phyloP scores from a whole-genome alignment of 192 early-diverging fungal genomes.

The Entomortierella lignicola region DNA sequence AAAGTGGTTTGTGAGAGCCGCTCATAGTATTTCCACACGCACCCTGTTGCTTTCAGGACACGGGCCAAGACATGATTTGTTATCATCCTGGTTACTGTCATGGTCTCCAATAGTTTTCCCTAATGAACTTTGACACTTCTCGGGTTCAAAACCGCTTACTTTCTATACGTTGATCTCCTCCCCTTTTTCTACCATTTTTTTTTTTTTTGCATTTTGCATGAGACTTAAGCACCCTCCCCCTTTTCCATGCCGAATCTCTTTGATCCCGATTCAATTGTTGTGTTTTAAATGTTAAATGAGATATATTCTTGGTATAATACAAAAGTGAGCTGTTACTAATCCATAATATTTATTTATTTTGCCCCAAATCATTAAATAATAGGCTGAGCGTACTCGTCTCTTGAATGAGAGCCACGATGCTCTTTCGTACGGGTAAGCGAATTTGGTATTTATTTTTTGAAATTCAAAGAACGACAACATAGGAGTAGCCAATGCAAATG shows the following conservation, averaged over 20 bases:
- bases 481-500: not conserved
- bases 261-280: no score
- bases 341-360: not conserved
- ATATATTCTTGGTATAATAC: not conserved
- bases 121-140: not conserved
- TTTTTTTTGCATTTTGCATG: not conserved
- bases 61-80: not conserved
- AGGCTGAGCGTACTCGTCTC: conserved; percentile 43
- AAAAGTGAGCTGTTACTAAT: conserved; percentile 8
- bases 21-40: not conserved
- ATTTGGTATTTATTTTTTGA: conserved; percentile 27
- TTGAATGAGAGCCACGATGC: conserved; percentile 47
- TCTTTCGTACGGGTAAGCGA: conserved; percentile 34
- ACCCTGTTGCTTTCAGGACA: not conserved
- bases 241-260: not conserved
- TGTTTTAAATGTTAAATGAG: no score
- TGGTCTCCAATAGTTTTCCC: no score
- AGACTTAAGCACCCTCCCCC: not conserved
- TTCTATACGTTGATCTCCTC: not conserved
- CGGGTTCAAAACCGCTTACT: not conserved
- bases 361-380: not conserved
- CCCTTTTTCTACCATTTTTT: not conserved
- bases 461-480: conserved; percentile 28
- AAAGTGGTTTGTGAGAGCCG: not conserved
- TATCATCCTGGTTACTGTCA: not conserved